These are phyloP conservation scores for Chytriomyces confervae DNA, from an alignment of 192 early-diverging fungal genomes.

Conservation along the genomic window DNA sequence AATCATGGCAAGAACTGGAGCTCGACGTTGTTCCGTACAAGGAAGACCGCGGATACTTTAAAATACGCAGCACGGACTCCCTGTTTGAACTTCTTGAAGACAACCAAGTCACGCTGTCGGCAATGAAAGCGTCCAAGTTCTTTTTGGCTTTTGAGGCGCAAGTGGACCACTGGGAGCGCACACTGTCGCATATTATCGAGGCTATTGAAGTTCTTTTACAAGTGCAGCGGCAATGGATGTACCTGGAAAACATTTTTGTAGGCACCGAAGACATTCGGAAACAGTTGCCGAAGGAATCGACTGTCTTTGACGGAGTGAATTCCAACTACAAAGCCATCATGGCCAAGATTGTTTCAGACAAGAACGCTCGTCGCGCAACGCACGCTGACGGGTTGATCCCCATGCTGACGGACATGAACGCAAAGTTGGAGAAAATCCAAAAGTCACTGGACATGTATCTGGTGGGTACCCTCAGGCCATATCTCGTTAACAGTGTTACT, in stretches of 20 bases:
- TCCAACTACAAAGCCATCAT: constrained; percentile 55
- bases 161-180: constrained; percentile 64
- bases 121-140: constrained; percentile 66
- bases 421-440: constrained; percentile 67
- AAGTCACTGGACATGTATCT: constrained; percentile 69
- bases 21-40: constrained; percentile 67
- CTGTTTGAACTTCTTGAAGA: constrained; percentile 66
- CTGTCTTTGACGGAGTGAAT: constrained; percentile 60
- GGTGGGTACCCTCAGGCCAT: constrained; percentile 11
- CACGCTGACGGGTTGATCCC: constrained; percentile 52
- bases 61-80: constrained; percentile 57
- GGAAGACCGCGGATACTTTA: constrained; percentile 64
- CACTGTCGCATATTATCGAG: constrained; percentile 60
- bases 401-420: constrained; percentile 60
- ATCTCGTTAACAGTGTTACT: not conserved
- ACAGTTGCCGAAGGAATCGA: constrained; percentile 61
- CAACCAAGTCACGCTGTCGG: constrained; percentile 65
- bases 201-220: constrained; percentile 59
- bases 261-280: constrained; percentile 66
- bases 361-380: constrained; percentile 58
- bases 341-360: constrained; percentile 47
- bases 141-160: constrained; percentile 61
- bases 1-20: constrained; percentile 55
- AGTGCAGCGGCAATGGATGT: constrained; percentile 69
- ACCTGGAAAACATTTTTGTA: constrained; percentile 67